These are phyloP conservation scores for Carex cristatella DNA, from an alignment of 176 grass and related monocot genomes.

Conservation along the genomic window DNA sequence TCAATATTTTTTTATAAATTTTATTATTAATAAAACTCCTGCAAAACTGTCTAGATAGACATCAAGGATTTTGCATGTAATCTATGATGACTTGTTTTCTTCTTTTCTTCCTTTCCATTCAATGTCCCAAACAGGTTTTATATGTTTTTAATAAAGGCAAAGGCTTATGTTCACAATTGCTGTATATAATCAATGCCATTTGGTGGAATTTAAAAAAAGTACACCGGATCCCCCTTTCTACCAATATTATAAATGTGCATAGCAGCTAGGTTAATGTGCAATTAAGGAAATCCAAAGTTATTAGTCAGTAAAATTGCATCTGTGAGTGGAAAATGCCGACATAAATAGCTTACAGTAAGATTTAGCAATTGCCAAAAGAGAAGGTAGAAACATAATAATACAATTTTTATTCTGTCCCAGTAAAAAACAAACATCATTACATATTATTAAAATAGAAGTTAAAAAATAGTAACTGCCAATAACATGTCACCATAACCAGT, in stretches of 20 bases:
- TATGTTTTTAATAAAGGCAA: not conserved
- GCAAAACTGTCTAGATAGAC: not conserved
- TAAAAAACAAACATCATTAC: not conserved
- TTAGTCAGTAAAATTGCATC: not conserved
- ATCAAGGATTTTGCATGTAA: not conserved
- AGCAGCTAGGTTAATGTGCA: not conserved
- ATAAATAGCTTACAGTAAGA: not conserved
- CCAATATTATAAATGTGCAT: not conserved
- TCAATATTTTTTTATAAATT: not conserved
- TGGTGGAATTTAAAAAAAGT: not conserved
- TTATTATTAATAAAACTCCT: not conserved
- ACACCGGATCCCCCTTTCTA: not conserved
- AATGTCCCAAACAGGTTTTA: not conserved
- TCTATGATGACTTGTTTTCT: not conserved
- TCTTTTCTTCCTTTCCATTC: not conserved
- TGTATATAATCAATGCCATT: not conserved
- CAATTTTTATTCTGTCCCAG: not conserved
- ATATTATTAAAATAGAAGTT: slow-evolving; percentile 1
- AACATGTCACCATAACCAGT: not conserved
- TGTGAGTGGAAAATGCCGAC: not conserved
- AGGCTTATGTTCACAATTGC: not conserved
- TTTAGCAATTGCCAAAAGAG: not conserved
- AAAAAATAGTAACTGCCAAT: not conserved
- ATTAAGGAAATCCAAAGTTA: not conserved
- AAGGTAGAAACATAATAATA: not conserved